phyloP scores from a whole-genome alignment of 495 filamentous ascomycete genomes.

The Podospora pseudoanserina region DNA sequence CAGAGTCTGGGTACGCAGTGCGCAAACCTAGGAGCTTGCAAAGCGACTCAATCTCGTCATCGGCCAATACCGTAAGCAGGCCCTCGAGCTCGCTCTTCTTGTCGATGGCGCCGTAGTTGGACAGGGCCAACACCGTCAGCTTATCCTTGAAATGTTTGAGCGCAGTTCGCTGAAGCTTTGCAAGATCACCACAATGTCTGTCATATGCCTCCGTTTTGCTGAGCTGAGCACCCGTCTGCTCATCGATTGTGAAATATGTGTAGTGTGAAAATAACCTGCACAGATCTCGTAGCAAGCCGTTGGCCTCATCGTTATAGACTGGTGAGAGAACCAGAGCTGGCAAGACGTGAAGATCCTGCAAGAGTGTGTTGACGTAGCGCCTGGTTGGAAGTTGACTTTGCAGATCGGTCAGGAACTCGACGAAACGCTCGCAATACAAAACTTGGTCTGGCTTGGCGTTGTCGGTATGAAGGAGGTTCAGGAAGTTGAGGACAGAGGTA shows the following conservation, averaged over 20 bases:
- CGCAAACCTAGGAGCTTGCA: conserved; percentile 71
- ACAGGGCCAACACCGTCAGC: conserved; percentile 81
- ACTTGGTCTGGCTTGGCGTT: conserved; percentile 58
- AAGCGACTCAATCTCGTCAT: conserved; percentile 67
- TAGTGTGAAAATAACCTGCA: conserved; percentile 78
- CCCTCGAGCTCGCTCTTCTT: conserved; percentile 72
- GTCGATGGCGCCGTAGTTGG: conserved; percentile 87
- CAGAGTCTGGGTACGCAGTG: conserved; percentile 70
- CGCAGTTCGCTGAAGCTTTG: conserved; percentile 74
- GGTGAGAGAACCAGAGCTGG: conserved; percentile 77
- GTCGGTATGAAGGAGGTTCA: conserved; percentile 64
- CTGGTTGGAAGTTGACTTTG: conserved; percentile 91
- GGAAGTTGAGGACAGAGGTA: conserved; percentile 77
- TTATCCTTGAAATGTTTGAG: conserved; percentile 87
- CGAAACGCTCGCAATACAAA: conserved; percentile 84
- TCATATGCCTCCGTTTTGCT: conserved; percentile 72
- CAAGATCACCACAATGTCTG: conserved; percentile 68
- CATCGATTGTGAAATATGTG: conserved; percentile 82
- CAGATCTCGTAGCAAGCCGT: conserved; percentile 78
- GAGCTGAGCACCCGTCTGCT: conserved; percentile 77
- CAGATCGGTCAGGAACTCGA: conserved; percentile 87
- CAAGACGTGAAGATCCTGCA: conserved; percentile 88
- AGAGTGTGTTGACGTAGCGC: conserved; percentile 84
- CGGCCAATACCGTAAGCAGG: conserved; percentile 67
- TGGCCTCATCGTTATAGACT: conserved; percentile 67